Base-by-base conservation (phyloP, 1,284 basidiomycete genomes). In the Heliocybe sulcata region DNA sequence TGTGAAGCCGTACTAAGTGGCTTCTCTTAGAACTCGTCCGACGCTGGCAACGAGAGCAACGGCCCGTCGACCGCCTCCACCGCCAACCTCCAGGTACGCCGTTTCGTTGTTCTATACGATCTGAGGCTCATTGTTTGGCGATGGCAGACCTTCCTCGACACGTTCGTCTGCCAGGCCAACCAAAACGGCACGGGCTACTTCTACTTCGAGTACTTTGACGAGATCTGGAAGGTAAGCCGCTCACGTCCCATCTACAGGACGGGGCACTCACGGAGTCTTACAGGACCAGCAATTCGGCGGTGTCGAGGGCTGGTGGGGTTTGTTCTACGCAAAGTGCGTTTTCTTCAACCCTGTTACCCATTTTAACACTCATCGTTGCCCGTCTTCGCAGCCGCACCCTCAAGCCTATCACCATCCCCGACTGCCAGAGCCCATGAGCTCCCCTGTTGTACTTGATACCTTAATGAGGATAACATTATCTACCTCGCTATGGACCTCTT, bases 151-250 rank as follows among this genome's bases (percentile, higher is more conserved):
- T 96, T 93, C 76, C 67, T 98, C 52, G 78, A 96, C 64, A 83
- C 80, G 0, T 98, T 92, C 63, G 85, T 95, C 26, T 98, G 95
- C 68, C 80, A 87, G 62, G 89, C 94, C 10, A 98, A 94, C 69
- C 55, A 67, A 33, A 90, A 93, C 61, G 78, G 80, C 35, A 90
- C 91, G 6, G 74, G 82, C n/a, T 94, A 94, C 74, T 94, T 93
- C 77, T 92, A 79, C 74, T 92, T 91, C 58, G 87, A 90, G 77
- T 81, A 19, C 50, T 38, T 23, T 1, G 14, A n/a, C 1, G n/a
- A 25, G 35, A 33, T 51, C 65, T 60, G 38, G 38, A 42, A 42
- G 38, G 38, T 42, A 16, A 3, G 38, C 38, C 9, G 33, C 16
- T 35, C n/a, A n/a, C n/a, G n/a, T n/a, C n/a, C n/a, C n/a, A n/a